Conservation (phyloP, 768 basidiomycete species). For the Naganishia randhawae region DNA sequence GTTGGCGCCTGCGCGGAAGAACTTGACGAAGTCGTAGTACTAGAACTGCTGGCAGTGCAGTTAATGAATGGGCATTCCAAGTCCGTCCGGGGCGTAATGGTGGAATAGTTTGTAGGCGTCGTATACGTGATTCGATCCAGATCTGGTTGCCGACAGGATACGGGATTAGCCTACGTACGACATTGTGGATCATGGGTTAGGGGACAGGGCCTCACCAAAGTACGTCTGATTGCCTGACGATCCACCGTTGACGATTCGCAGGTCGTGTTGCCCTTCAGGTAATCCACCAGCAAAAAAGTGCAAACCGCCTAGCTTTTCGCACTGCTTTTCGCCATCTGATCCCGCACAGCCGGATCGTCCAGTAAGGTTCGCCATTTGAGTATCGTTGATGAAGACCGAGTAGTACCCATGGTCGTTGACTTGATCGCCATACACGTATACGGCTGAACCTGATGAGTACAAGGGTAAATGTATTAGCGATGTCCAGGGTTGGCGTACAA, state of each 20-base stretch:
- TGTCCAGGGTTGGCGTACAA: neutral
- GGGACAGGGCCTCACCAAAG: conserved; percentile 40
- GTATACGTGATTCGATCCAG: conserved; percentile 33
- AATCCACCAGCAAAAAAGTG: conserved; percentile 36
- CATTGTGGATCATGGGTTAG: neutral
- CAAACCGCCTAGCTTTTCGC: conserved; percentile 48
- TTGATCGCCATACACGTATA: conserved; percentile 50
- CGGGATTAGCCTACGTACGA: no score
- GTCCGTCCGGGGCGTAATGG: neutral
- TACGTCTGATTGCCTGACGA: conserved; percentile 34
- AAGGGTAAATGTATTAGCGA: neutral
- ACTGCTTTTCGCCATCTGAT: conserved; percentile 35
- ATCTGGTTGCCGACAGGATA: conserved; percentile 21
- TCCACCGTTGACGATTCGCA: conserved; percentile 41
- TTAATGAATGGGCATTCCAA: conserved; percentile 24
- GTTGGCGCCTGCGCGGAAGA: neutral
- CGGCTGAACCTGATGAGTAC: conserved; percentile 37
- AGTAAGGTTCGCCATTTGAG: conserved; percentile 30
- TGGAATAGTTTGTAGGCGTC: conserved; percentile 31
- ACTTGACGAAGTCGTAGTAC: neutral
- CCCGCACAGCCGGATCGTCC: conserved; percentile 44
- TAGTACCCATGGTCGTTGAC: conserved; percentile 50
- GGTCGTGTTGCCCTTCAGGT: conserved; percentile 37
- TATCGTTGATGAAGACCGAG: conserved; percentile 42
- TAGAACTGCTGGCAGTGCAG: conserved; percentile 9